phyloP scores from a whole-genome alignment of 1,139 yeast species.

The Geotrichum australiense region DNA sequence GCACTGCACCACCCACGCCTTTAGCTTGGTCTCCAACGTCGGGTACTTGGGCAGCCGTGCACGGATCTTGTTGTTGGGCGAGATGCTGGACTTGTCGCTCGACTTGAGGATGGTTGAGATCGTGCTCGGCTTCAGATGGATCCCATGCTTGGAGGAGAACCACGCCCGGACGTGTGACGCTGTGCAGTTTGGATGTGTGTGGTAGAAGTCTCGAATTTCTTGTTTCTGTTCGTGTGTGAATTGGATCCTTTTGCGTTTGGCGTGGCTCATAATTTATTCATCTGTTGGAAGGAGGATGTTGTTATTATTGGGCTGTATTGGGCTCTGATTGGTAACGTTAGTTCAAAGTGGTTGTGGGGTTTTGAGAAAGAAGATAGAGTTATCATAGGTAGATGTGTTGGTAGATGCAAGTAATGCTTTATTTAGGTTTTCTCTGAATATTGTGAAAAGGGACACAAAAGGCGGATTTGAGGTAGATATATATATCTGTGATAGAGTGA shows the following conservation, averaged over 20 bases:
- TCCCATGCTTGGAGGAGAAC: conserved; percentile 10
- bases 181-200: conserved; percentile 6
- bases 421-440: too few species aligned
- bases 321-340: too few species aligned
- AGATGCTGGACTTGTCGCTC: conserved; percentile 9
- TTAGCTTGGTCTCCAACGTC: conserved; percentile 5
- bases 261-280: too few species aligned
- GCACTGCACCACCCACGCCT: conserved; percentile 6
- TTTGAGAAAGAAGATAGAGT: too few species aligned
- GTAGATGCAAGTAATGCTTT: too few species aligned
- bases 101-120: conserved; percentile 13
- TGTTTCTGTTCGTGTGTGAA: conserved; percentile 14
- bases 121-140: conserved; percentile 7
- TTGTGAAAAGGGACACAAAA: too few species aligned
- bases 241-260: conserved; percentile 9
- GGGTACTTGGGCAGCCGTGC: conserved; percentile 14
- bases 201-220: conserved; percentile 12
- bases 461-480: too few species aligned
- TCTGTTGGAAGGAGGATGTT: too few species aligned
- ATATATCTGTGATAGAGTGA: too few species aligned
- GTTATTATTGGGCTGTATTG: too few species aligned
- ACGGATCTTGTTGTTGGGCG: conserved; percentile 9
- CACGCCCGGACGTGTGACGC: conserved; percentile 11
- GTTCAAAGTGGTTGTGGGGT: too few species aligned
- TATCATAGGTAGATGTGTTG: too few species aligned